Base-by-base conservation (phyloP, 305 asterid species). In the Fraxinus platypoda region DNA sequence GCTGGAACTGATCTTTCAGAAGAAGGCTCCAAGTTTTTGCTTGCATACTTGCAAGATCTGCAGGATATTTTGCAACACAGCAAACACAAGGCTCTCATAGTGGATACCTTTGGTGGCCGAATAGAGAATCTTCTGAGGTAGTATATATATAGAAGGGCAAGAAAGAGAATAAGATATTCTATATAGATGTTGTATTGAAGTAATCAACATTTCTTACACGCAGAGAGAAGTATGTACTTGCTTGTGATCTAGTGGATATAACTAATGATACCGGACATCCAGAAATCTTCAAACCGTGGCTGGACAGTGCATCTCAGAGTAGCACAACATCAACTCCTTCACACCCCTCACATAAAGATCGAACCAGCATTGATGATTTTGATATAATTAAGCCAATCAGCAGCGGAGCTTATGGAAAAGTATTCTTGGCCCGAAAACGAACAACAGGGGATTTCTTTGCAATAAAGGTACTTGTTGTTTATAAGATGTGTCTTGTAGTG, bases 391-490 rank as follows among this genome's bases (percentile, higher is more conserved):
- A 95, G 87, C 98, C 97, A 49, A 90, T 95, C 86, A 95, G 97
- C 84, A 89, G 98, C 86, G 99, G 99, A 87, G 98, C 99, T 83
- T 95, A 91, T 84, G 99, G 99, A 81, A 93, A 91, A 89, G 98
- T 95, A 43, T 95, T 90, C 85, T 91, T 95, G 87, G 96, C 99
- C 34, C 89, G 97, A 84, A 95, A 95, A 87, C 90, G 96, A 86
- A 86, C 95, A 79, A 95, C 99, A 41, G 98, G 99, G 80, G 99
- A 95, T 90, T 86, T 93, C 78, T 95, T 95, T 86, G 99, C 99
- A 74, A 94, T 95, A 80, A 95, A 95, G 98, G 99, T 93, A 83
- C 77, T 74, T 28, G 31, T 74, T 28, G 35, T 52, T 52, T 52
- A 52, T 5, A 52, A 52, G 64, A 52, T 52, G 75, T 76, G 35